A percentile compares a stretch with the other conserved stretches of the same genome.
phyloP scores from a whole-genome alignment of 345 rosid species.

The Eucalyptus camaldulensis region DNA sequence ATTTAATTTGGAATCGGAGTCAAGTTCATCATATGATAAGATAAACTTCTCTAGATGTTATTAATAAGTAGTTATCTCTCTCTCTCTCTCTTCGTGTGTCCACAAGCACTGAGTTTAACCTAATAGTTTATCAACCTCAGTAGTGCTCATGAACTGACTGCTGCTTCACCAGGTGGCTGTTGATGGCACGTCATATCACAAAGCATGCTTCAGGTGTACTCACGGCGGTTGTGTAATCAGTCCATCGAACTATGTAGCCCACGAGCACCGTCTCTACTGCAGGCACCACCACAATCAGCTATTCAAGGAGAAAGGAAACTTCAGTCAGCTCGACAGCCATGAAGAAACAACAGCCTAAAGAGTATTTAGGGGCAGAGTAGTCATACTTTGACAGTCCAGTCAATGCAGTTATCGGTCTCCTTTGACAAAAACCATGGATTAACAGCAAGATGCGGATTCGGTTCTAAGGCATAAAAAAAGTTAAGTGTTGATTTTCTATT shows the following conservation, averaged over 20 bases:
- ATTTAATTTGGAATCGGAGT: background rate
- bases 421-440: background rate
- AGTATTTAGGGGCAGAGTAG: background rate
- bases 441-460: background rate
- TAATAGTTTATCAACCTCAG: background rate
- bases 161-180: constrained; percentile 43
- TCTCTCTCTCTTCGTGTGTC: background rate
- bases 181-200: constrained; percentile 54
- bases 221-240: constrained; percentile 66
- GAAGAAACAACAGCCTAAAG: constrained; percentile 4
- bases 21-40: background rate
- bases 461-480: background rate
- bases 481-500: background rate
- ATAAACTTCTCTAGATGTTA: background rate
- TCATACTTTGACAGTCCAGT: background rate
- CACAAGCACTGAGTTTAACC: background rate
- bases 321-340: constrained; percentile 42
- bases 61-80: background rate
- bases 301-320: constrained; percentile 67
- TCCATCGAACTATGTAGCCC: constrained; percentile 58
- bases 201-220: constrained; percentile 57
- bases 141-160: background rate
- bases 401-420: background rate
- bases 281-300: constrained; percentile 66
- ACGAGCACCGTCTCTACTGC: constrained; percentile 62